phyloP scores from a whole-genome alignment of 495 filamentous ascomycete genomes.

The Xylaria nigripes region DNA sequence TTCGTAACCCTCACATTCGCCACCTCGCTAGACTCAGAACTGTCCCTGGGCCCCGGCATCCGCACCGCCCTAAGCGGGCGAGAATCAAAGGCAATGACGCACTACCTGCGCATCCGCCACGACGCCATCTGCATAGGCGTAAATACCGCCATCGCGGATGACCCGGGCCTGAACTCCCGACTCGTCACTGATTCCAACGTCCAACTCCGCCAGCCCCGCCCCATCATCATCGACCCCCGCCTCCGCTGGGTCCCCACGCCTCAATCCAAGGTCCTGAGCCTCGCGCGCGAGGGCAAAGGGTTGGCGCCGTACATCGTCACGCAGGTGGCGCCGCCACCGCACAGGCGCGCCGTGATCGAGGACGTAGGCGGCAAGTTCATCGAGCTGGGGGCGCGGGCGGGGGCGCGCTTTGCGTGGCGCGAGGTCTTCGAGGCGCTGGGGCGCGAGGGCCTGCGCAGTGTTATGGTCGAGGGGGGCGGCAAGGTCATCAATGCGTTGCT shows the following conservation, averaged over 20 bases:
- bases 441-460: constrained; percentile 56
- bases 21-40: constrained; percentile 73
- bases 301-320: constrained; percentile 65
- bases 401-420: constrained; percentile 47
- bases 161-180: constrained; percentile 76
- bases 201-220: constrained; percentile 54
- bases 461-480: constrained; percentile 86
- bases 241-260: constrained; percentile 56
- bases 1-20: constrained; percentile 75
- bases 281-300: constrained; percentile 58
- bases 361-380: constrained; percentile 34
- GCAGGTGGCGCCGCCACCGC: constrained; percentile 13
- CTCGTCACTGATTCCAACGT: constrained; percentile 27
- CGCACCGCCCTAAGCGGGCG: constrained; percentile 75
- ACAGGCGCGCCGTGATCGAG: constrained; percentile 24
- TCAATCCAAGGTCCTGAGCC: constrained; percentile 52
- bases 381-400: neutral
- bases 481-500: constrained; percentile 70
- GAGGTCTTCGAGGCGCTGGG: constrained; percentile 50
- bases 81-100: constrained; percentile 80
- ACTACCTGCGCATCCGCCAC: constrained; percentile 74
- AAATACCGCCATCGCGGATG: constrained; percentile 73
- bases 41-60: constrained; percentile 65
- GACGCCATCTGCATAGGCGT: constrained; percentile 79
- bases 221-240: constrained; percentile 69